phyloP scores from a whole-genome alignment of 306 rosid genomes.

The Lathyrus sativus region DNA sequence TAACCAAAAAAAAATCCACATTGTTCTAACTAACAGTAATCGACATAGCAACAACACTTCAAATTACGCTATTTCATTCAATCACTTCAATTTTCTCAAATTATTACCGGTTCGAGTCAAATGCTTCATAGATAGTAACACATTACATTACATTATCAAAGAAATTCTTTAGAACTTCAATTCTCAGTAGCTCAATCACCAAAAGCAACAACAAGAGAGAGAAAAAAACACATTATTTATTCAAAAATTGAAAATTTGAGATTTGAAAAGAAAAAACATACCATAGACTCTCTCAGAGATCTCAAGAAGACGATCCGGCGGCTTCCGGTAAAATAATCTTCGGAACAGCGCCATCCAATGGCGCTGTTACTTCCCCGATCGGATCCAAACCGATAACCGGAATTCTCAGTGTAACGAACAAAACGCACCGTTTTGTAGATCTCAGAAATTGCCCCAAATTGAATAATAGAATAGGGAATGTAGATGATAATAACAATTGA shows the following conservation, averaged over 20 bases:
- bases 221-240: not conserved
- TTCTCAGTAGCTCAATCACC: conserved; percentile 10
- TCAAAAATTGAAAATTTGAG: not conserved
- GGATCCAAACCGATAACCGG: conserved; percentile 71
- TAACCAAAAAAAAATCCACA: conserved; percentile 3
- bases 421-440: conserved; percentile 45
- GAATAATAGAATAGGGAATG: conserved; percentile 4
- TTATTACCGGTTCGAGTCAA: not conserved
- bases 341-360: conserved; percentile 98
- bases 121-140: not conserved
- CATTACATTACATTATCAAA: not conserved
- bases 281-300: conserved; percentile 96
- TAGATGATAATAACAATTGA: not conserved
- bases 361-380: conserved; percentile 84
- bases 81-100: not conserved
- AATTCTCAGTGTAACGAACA: conserved; percentile 39
- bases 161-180: conserved; percentile 43
- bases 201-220: too few relatives aligned
- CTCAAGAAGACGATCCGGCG: conserved; percentile 99
- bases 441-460: conserved; percentile 28
- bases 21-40: conserved; percentile 15
- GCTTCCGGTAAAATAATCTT: conserved; percentile 89
- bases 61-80: not conserved
- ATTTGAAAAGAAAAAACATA: conserved; percentile 20
- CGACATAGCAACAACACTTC: not conserved